Evolutionary conservation across 2,329 filamentous ascomycete species (phyloP).

Genomic region (Trichophyton rubrum): DNA sequence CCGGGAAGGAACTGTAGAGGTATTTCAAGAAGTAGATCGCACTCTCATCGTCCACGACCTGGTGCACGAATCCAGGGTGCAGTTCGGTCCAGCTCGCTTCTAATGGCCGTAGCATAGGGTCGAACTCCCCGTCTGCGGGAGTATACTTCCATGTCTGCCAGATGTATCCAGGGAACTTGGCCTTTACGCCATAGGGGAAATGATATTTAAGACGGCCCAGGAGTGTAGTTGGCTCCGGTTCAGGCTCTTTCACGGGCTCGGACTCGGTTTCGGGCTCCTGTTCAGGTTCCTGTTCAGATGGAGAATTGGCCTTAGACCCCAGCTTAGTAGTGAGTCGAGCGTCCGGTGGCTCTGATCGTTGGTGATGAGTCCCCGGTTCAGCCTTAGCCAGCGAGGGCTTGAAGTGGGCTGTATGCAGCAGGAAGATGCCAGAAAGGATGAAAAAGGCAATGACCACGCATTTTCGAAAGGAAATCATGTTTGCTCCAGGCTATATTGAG

Average conservation of each 20-base stretch:
- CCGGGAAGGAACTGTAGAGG: conserved; percentile 71
- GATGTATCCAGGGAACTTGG: conserved; percentile 91
- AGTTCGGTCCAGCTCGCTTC: conserved; percentile 81
- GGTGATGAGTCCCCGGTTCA: conserved; percentile 11
- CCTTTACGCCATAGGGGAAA: conserved; percentile 79
- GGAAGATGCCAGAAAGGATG: conserved; percentile 55
- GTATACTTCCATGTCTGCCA: conserved; percentile 98
- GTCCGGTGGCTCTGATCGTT: not conserved
- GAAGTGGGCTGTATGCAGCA: conserved; percentile 51
- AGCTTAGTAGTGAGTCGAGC: not conserved
- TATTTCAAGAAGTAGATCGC: conserved; percentile 70
- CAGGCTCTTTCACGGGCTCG: not conserved
- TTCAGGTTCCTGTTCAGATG: conserved; percentile 38
- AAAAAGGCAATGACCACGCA: conserved; percentile 59
- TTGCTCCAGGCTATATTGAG: not conserved
- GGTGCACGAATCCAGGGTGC: conserved; percentile 87
- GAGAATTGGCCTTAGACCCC: conserved; percentile 21
- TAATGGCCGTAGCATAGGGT: conserved; percentile 59
- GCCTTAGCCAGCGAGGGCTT: conserved; percentile 31
- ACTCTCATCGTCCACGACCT: conserved; percentile 87
- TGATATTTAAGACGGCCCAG: conserved; percentile 78
- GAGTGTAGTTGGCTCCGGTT: conserved; percentile 48
- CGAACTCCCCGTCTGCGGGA: conserved; percentile 64
- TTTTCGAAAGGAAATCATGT: conserved; percentile 71
- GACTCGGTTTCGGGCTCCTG: not conserved